These are phyloP conservation scores for Bisporella sp. DNA, from an alignment of 2,329 filamentous ascomycete species.

Conservation along the genomic window DNA sequence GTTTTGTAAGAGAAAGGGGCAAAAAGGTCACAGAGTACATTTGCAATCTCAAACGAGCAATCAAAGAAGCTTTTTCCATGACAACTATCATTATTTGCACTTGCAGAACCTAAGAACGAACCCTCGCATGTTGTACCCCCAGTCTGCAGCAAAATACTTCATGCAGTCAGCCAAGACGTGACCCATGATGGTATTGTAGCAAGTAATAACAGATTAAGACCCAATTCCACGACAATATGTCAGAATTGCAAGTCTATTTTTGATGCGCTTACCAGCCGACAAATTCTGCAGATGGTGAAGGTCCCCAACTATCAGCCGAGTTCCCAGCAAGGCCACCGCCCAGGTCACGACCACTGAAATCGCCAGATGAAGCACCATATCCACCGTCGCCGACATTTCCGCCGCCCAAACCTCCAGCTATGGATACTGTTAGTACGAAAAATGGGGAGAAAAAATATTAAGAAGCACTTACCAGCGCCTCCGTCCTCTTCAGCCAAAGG, in stretches of 20 bases:
- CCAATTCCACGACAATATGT: background rate
- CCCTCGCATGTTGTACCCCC: background rate
- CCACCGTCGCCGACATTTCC: background rate
- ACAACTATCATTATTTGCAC: no score
- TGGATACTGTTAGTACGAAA: no score
- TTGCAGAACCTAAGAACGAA: no score
- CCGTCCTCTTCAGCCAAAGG: constrained; percentile 20
- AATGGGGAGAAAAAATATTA: background rate
- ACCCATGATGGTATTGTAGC: background rate
- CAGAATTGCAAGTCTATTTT: background rate
- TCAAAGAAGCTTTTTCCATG: no score
- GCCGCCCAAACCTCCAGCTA: background rate
- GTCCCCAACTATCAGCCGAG: background rate
- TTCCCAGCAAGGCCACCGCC: background rate
- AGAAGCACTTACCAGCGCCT: constrained; percentile 6
- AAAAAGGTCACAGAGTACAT: no score
- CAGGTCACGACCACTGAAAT: background rate
- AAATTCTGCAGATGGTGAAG: background rate
- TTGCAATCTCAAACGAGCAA: no score
- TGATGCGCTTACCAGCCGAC: background rate
- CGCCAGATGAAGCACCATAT: background rate
- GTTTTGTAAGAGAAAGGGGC: no score
- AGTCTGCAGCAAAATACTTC: background rate
- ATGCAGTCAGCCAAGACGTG: background rate
- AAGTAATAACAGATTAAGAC: background rate